Conservation (phyloP, 164 flowering plant genomes). For the Tetrastigma voinierianum region DNA sequence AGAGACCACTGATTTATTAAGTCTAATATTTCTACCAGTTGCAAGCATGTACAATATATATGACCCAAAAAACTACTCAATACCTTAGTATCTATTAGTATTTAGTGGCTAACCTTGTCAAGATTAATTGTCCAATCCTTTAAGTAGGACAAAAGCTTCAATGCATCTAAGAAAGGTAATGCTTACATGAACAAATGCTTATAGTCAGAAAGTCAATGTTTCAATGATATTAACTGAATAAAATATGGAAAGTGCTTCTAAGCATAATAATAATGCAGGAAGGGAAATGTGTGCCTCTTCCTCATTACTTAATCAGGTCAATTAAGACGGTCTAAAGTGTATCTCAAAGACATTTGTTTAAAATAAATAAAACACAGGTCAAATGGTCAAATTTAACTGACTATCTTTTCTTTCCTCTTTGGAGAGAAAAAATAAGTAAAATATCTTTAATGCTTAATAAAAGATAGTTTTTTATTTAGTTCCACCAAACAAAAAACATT, state of each 20-base stretch:
- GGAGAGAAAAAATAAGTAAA: too few relatives aligned
- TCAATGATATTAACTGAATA: slow-evolving; percentile 1
- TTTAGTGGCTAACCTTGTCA: slow-evolving; percentile 61
- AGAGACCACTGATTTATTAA: too few relatives aligned
- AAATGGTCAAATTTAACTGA: too few relatives aligned
- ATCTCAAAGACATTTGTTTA: too few relatives aligned
- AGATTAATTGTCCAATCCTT: slow-evolving; percentile 71
- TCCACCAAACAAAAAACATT: background rate
- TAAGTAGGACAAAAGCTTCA: slow-evolving; percentile 74
- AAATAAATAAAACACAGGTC: too few relatives aligned
- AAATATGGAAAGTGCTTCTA: background rate
- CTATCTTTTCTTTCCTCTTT: too few relatives aligned
- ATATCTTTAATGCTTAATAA: background rate
- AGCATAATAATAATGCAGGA: background rate
- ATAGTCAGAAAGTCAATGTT: slow-evolving; percentile 7
- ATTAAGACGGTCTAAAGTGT: too few relatives aligned
- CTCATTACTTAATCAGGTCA: too few relatives aligned
- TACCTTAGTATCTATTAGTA: background rate
- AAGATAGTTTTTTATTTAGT: background rate
- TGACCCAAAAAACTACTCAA: too few relatives aligned
- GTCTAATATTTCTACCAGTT: too few relatives aligned
- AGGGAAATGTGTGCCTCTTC: too few relatives aligned
- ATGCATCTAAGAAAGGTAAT: slow-evolving; percentile 88
- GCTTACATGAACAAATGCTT: slow-evolving; percentile 46
- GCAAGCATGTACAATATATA: too few relatives aligned